Evolutionary conservation across 179 eudicot species (phyloP).

Genomic region (Beta macrorhiza): DNA sequence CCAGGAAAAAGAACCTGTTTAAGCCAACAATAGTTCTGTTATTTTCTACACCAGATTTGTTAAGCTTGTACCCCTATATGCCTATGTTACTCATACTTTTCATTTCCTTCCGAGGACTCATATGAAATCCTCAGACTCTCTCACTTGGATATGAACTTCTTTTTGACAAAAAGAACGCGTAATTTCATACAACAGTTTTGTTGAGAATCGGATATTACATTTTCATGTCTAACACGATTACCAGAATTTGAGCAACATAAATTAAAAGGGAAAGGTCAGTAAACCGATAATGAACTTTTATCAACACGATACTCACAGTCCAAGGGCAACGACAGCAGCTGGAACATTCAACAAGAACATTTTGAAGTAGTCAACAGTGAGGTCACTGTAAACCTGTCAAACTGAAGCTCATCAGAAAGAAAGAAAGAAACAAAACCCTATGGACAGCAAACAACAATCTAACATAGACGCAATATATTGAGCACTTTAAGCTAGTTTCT

Average conservation of each 20-base stretch:
- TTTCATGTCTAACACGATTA: not conserved
- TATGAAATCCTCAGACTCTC: not conserved
- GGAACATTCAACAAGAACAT: constrained; percentile 92
- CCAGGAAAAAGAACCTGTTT: constrained; percentile 89
- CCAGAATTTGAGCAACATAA: not conserved
- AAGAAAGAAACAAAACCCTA: not conserved
- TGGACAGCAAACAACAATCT: not conserved
- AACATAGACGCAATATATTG: no score
- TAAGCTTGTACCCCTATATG: not conserved
- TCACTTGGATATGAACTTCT: not conserved
- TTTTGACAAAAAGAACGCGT: not conserved
- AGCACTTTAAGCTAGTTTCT: no score
- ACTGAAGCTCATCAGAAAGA: constrained; percentile 22
- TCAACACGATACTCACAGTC: constrained; percentile 54
- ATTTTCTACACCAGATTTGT: not conserved
- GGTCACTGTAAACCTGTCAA: constrained; percentile 90
- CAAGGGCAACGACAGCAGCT: constrained; percentile 85
- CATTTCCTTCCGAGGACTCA: not conserved
- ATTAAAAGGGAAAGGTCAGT: not conserved
- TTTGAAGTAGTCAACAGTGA: constrained; percentile 86
- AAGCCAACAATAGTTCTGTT: not conserved
- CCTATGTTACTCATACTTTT: not conserved
- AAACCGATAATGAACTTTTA: not conserved
- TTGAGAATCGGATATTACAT: not conserved
- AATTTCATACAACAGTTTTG: not conserved